Evolutionary conservation across 1,284 basidiomycete species (phyloP), one percentile per base, ranked within the genome.

Genomic region (Porodaedalea pini): DNA sequence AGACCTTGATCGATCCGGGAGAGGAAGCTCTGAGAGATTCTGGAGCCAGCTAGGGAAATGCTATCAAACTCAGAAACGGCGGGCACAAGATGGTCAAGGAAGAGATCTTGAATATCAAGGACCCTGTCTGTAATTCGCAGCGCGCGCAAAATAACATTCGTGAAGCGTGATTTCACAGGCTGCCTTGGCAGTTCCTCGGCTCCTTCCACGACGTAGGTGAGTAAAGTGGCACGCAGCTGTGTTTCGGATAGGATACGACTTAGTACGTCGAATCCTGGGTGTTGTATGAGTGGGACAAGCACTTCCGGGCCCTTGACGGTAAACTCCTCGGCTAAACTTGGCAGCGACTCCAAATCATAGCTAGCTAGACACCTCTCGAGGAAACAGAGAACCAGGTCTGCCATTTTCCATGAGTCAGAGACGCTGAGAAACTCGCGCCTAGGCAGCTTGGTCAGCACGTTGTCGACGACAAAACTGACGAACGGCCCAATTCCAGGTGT

Each of bases 231-330:
- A 64, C 92, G 88, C 6, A 96, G 76, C 1, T 83, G 75, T 0
- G 86, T 81, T 49, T 83, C 82, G 17, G 86, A 88, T 45, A 98
- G 76, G 6, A 98, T 68, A 0, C 92, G 82, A 48, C 87, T 83
- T 71, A 96, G 82, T 53, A 98, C 75, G 52, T 93, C 86, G 69
- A 92, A 95, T 1, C 94, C 96, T 0, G 96, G 94, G 69, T 98
- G 93, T 1, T 87, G 68, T 8, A 87, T 74, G 6, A 87, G 68
- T 5, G 80, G 78, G 4, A 79, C 64, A 31, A 88, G 67, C 0
- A 73, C 68, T 27, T 87, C 86, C 23, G 60, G 57, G 6, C 71
- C 71, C 54, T 77, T 83, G 10, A 81, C 64, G 15, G 76, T 67
- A 5, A 72, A 69, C 15, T 81, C 79, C 57, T 86, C 83, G 1